phyloP scores from a whole-genome alignment of 2,329 filamentous ascomycete species.

The Fulvia fulva region DNA sequence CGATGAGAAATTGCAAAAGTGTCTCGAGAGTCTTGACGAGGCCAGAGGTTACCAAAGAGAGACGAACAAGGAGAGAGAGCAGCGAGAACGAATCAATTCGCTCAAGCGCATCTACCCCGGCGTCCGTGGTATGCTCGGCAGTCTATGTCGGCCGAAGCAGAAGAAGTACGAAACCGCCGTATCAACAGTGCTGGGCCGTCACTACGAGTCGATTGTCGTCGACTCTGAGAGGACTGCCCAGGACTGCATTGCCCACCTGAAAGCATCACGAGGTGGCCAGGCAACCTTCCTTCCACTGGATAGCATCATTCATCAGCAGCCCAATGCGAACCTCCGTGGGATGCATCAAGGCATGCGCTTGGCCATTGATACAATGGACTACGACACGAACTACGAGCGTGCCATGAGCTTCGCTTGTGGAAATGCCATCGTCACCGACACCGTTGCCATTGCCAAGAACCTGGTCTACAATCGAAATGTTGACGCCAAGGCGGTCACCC shows the following conservation, averaged over 20 bases:
- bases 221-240: slow-evolving; percentile 92
- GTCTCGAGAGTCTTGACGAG: slow-evolving; percentile 74
- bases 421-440: slow-evolving; percentile 91
- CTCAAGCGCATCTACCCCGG: slow-evolving; percentile 89
- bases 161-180: slow-evolving; percentile 95
- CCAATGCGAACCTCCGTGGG: slow-evolving; percentile 86
- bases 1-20: slow-evolving; percentile 84
- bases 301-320: slow-evolving; percentile 90
- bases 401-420: slow-evolving; percentile 95
- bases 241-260: slow-evolving; percentile 91
- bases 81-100: slow-evolving; percentile 78
- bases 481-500: slow-evolving; percentile 87
- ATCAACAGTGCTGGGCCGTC: slow-evolving; percentile 82
- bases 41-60: slow-evolving; percentile 82
- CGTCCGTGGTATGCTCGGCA: slow-evolving; percentile 83
- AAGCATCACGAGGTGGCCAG: slow-evolving; percentile 79
- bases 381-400: slow-evolving; percentile 79
- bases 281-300: slow-evolving; percentile 95
- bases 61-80: slow-evolving; percentile 72
- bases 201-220: slow-evolving; percentile 92
- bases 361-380: slow-evolving; percentile 94
- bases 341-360: slow-evolving; percentile 77
- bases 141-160: slow-evolving; percentile 92
- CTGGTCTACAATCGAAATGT: slow-evolving; percentile 82
- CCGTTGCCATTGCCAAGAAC: slow-evolving; percentile 77